Evolutionary conservation across 1,284 basidiomycete genomes (phyloP), one percentile per base, ranked within the genome.

Genomic region (Fistulinella cinereoalba): DNA sequence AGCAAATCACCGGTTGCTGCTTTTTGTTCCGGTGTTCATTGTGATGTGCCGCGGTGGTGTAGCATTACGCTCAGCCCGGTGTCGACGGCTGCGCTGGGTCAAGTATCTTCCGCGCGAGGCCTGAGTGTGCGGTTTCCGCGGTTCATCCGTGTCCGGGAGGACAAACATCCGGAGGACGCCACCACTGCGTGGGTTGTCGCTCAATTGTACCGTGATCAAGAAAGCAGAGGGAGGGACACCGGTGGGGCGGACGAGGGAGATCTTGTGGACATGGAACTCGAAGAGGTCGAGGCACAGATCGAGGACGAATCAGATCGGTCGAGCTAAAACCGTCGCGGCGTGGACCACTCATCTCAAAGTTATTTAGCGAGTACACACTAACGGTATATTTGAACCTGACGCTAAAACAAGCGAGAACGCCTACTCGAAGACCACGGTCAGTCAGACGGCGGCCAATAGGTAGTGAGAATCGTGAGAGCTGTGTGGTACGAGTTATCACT

Each of bases 1-100:
- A 66, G 78, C 19, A 36, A n/a, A 21, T 37, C 33, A 39, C 42
- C 3, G 12, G 10, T 41, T 27, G 27, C 7, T 33, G 12, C 18
- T 9, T 15, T 13, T 21, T 22, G 13, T 22, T 21, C 11, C n/a
- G n/a, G n/a, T 34, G 25, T 43, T 65, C 7, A 62, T 28, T 15
- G 4, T 15, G 11, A 27, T 33, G 41, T 23, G 31, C 29, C 9
- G 19, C 21, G 41, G 33, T 12, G 12, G 34, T 43, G 18, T 55
- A 92, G 89, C 62, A 80, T 96, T 54, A 95, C 94, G 0, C 68
- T 93, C 33, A 94, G 91, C 43, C 94, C 93, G 0, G 83, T 94
- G 12, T 97, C 94, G 23, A 73, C 86, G 2, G 93, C 93, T 9
- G 92, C 89, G 0, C 71, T 79, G 38, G 83, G 85, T 4, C 64